Evolutionary conservation across 2,329 filamentous ascomycete species (phyloP).

Genomic region (Penicillium sp.): DNA sequence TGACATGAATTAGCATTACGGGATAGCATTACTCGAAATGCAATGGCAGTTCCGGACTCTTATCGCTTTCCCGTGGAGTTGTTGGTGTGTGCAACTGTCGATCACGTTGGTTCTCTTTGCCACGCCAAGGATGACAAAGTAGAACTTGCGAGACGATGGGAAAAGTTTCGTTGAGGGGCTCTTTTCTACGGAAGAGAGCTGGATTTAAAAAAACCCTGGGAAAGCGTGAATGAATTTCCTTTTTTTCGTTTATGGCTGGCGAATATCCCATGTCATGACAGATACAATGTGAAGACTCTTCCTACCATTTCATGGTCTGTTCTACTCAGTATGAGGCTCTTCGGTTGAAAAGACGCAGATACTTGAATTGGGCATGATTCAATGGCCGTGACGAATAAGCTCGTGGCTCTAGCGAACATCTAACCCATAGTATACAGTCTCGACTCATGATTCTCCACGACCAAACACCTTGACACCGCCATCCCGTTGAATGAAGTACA

Average conservation of each 20-base stretch:
- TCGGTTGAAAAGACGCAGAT: background rate
- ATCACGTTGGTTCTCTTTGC: conserved; percentile 32
- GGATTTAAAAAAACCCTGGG: conserved; percentile 33
- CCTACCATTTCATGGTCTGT: conserved; percentile 20
- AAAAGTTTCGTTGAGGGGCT: conserved; percentile 31
- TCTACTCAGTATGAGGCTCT: conserved; percentile 6
- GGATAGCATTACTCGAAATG: conserved; percentile 36
- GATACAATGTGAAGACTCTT: conserved; percentile 40
- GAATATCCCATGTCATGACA: conserved; percentile 41
- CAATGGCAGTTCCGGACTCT: conserved; percentile 35
- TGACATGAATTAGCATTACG: conserved; percentile 40
- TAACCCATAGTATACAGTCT: conserved; percentile 6
- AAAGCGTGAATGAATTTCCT: conserved; percentile 42
- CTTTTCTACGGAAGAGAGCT: conserved; percentile 23
- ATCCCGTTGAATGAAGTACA: conserved; percentile 80
- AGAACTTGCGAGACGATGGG: conserved; percentile 25
- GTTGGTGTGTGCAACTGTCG: conserved; percentile 36
- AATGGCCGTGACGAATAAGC: background rate
- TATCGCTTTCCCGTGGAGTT: conserved; percentile 39
- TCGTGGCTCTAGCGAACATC: background rate
- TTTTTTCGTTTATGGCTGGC: conserved; percentile 40
- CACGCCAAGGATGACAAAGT: conserved; percentile 24
- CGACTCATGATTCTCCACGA: conserved; percentile 61
- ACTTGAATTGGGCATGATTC: background rate
- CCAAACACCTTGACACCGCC: conserved; percentile 81